Conservation (phyloP, 129 eudicot species). For the Chrysanthemum makinoi region DNA sequence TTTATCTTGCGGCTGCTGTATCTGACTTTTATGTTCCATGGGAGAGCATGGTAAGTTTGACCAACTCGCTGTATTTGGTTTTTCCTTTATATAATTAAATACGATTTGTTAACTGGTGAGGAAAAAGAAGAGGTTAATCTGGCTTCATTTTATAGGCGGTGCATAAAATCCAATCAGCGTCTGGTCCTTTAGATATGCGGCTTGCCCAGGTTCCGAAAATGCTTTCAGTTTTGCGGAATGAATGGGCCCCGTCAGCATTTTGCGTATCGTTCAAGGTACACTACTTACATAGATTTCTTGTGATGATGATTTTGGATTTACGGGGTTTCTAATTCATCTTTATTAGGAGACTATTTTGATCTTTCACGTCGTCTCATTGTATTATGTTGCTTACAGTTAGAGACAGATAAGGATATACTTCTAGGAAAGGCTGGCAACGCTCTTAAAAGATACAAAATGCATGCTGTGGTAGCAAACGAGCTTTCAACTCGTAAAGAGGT, state of each 20-base stretch:
- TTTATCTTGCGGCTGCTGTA: slow-evolving; percentile 98
- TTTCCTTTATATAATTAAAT: no score
- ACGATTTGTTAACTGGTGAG: not conserved
- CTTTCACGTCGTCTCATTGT: not conserved
- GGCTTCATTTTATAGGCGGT: slow-evolving; percentile 43
- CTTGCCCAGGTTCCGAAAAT: slow-evolving; percentile 95
- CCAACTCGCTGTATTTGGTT: not conserved
- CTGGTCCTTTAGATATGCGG: slow-evolving; percentile 97
- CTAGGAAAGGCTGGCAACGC: slow-evolving; percentile 76
- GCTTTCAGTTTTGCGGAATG: slow-evolving; percentile 75
- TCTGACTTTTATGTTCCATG: slow-evolving; percentile 99
- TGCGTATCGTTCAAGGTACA: slow-evolving; percentile 86
- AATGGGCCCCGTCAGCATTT: slow-evolving; percentile 92
- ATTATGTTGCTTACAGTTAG: slow-evolving; percentile 51
- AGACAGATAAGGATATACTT: slow-evolving; percentile 74
- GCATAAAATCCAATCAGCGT: slow-evolving; percentile 88
- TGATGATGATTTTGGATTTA: slow-evolving; percentile 8
- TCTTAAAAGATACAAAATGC: slow-evolving; percentile 76
- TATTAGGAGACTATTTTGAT: not conserved
- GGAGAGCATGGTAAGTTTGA: slow-evolving; percentile 82
- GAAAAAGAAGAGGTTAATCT: not conserved
- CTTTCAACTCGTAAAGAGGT: slow-evolving; percentile 86
- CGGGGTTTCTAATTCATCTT: not conserved
- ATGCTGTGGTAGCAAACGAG: slow-evolving; percentile 87
- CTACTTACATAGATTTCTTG: not conserved